Percentiles rank a stretch among this genome's conserved stretches.
These are phyloP conservation scores for Termitomyces sp. DNA, from an alignment of 768 basidiomycete genomes.

Conservation along the genomic window DNA sequence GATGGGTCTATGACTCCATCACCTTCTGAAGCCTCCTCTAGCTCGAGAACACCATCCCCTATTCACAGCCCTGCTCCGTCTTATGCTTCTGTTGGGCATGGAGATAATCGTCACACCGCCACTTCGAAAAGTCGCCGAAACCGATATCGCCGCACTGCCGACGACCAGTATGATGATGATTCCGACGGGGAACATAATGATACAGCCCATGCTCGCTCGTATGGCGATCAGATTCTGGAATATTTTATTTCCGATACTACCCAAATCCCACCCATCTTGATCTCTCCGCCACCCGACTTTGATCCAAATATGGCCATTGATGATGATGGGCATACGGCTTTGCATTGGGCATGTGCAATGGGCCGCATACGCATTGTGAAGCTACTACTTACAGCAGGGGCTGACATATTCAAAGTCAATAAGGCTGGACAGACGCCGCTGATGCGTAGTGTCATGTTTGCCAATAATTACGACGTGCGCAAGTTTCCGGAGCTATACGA, in stretches of 20 bases:
- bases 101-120: slow-evolving; percentile 31
- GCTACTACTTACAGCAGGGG: slow-evolving; percentile 86
- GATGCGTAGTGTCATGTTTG: slow-evolving; percentile 99
- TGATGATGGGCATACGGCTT: slow-evolving; percentile 93
- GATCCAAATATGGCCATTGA: slow-evolving; percentile 96
- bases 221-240: slow-evolving; percentile 94
- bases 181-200: slow-evolving; percentile 48
- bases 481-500: slow-evolving; percentile 99
- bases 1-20: slow-evolving; percentile 90
- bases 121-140: slow-evolving; percentile 34
- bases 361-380: slow-evolving; percentile 95
- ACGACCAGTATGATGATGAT: slow-evolving; percentile 39
- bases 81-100: slow-evolving; percentile 35
- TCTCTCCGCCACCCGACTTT: slow-evolving; percentile 84
- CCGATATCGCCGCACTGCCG: slow-evolving; percentile 40
- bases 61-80: slow-evolving; percentile 55
- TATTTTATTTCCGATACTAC: slow-evolving; percentile 98
- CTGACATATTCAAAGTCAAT: slow-evolving; percentile 96
- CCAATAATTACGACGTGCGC: slow-evolving; percentile 98
- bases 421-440: slow-evolving; percentile 94
- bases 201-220: slow-evolving; percentile 53
- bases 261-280: slow-evolving; percentile 82
- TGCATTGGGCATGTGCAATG: slow-evolving; percentile 99
- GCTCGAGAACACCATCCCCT: slow-evolving; percentile 92
- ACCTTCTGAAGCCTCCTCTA: slow-evolving; percentile 78